Conservation (phyloP, 2,329 filamentous ascomycete genomes). For the Juglanconis juglandina region DNA sequence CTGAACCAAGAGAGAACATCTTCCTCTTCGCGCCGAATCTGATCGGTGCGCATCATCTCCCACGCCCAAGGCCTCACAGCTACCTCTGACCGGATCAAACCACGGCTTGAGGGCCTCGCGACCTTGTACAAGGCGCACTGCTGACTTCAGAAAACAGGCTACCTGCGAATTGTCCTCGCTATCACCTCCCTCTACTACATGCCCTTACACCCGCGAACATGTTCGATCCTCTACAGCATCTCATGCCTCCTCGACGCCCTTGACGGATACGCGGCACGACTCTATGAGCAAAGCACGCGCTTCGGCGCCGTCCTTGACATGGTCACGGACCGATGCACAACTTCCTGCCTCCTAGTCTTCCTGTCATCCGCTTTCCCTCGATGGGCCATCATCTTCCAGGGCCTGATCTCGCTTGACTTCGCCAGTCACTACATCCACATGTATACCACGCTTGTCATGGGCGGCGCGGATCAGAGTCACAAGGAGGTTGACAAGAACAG, state of each 20-base stretch:
- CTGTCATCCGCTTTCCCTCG: conserved; percentile 90
- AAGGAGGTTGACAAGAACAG: conserved; percentile 88
- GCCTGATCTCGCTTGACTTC: conserved; percentile 85
- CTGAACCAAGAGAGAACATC: conserved; percentile 62
- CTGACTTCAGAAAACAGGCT: conserved; percentile 50
- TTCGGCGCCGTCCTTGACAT: conserved; percentile 98
- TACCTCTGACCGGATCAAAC: conserved; percentile 1
- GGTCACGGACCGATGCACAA: conserved; percentile 98
- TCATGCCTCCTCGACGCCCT: conserved; percentile 94
- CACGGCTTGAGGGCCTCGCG: not conserved
- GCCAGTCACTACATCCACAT: conserved; percentile 99
- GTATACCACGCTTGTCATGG: conserved; percentile 91
- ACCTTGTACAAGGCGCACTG: not conserved
- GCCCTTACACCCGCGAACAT: conserved; percentile 96
- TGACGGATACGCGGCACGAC: conserved; percentile 86
- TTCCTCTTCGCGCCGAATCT: conserved; percentile 80
- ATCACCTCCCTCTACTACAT: conserved; percentile 97
- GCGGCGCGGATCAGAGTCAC: conserved; percentile 75
- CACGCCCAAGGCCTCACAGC: not conserved
- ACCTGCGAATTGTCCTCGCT: conserved; percentile 74
- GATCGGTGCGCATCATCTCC: conserved; percentile 57
- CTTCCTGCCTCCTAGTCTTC: conserved; percentile 90
- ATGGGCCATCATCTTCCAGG: conserved; percentile 92
- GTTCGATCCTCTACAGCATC: conserved; percentile 84
- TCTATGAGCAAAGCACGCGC: conserved; percentile 86